Conservation (phyloP, 352 stramenopile species). For the Peronospora destructor region DNA sequence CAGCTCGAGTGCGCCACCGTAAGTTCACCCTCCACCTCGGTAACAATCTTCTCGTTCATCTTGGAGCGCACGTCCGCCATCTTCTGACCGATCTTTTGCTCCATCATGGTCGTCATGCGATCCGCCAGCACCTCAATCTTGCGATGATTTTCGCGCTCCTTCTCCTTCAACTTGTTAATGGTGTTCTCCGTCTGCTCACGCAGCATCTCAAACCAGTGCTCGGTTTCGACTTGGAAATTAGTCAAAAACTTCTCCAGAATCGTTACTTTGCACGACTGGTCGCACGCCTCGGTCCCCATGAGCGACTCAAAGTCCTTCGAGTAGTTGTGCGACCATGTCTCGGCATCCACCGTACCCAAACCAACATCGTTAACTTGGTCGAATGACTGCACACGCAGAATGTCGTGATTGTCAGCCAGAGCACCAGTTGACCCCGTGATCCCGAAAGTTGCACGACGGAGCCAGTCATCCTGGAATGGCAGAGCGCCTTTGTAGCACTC, state of each 20-base stretch:
- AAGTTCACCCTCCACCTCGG: slow-evolving; percentile 61
- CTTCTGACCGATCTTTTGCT: slow-evolving; percentile 67
- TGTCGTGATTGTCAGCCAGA: slow-evolving; percentile 80
- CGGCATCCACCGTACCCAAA: slow-evolving; percentile 48
- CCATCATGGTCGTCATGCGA: slow-evolving; percentile 64
- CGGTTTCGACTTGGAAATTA: slow-evolving; percentile 78
- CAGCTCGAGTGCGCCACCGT: slow-evolving; percentile 56
- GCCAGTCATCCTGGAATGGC: slow-evolving; percentile 61
- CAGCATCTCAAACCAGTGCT: slow-evolving; percentile 81
- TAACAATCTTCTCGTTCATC: slow-evolving; percentile 63
- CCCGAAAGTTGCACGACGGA: slow-evolving; percentile 52
- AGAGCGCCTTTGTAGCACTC: slow-evolving; percentile 62
- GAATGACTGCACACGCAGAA: slow-evolving; percentile 60
- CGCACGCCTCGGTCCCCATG: slow-evolving; percentile 48
- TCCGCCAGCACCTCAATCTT: slow-evolving; percentile 68
- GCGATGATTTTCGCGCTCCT: slow-evolving; percentile 61
- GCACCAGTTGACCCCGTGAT: slow-evolving; percentile 71
- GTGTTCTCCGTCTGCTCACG: slow-evolving; percentile 73
- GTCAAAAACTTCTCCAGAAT: slow-evolving; percentile 75
- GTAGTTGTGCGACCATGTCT: slow-evolving; percentile 79
- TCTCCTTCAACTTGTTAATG: slow-evolving; percentile 62
- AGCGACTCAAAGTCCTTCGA: slow-evolving; percentile 75
- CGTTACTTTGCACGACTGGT: slow-evolving; percentile 75
- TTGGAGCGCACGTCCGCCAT: slow-evolving; percentile 51
- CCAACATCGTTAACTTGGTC: slow-evolving; percentile 51